Evolutionary conservation across 1,139 yeast genomes (phyloP).

Genomic region (Saccharomyces pastorianus): DNA sequence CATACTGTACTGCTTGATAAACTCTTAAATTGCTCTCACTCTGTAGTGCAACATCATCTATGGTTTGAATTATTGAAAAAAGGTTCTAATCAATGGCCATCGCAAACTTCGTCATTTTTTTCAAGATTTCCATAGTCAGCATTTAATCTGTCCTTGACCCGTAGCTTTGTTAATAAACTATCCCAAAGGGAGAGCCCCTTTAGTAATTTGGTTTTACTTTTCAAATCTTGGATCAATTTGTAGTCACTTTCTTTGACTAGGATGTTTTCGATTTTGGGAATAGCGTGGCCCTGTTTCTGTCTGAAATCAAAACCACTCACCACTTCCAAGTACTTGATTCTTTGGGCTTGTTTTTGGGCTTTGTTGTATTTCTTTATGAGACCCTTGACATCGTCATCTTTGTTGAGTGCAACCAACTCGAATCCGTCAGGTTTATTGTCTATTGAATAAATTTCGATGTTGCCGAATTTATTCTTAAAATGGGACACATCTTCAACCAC

Average conservation of each 20-base stretch:
- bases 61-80: too few species aligned
- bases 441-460: conserved; percentile 19
- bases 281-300: conserved; percentile 21
- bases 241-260: conserved; percentile 14
- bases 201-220: conserved; percentile 6
- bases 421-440: conserved; percentile 19
- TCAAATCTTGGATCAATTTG: conserved; percentile 5
- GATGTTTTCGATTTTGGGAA: conserved; percentile 16
- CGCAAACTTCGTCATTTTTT: neutral
- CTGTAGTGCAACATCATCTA: too few species aligned
- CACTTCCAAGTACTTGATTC: conserved; percentile 18
- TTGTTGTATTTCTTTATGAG: conserved; percentile 11
- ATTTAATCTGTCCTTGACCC: conserved; percentile 10
- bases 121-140: conserved; percentile 11
- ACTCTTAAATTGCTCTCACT: neutral
- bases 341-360: neutral
- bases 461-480: conserved; percentile 18
- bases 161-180: conserved; percentile 9
- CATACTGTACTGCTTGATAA: neutral
- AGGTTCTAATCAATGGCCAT: neutral
- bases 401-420: conserved; percentile 5
- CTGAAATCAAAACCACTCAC: conserved; percentile 26
- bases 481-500: conserved; percentile 12
- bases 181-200: conserved; percentile 11
- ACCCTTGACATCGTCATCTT: conserved; percentile 3